These are phyloP conservation scores for Quillaja saponaria DNA, from an alignment of 306 rosid genomes.

Conservation along the genomic window DNA sequence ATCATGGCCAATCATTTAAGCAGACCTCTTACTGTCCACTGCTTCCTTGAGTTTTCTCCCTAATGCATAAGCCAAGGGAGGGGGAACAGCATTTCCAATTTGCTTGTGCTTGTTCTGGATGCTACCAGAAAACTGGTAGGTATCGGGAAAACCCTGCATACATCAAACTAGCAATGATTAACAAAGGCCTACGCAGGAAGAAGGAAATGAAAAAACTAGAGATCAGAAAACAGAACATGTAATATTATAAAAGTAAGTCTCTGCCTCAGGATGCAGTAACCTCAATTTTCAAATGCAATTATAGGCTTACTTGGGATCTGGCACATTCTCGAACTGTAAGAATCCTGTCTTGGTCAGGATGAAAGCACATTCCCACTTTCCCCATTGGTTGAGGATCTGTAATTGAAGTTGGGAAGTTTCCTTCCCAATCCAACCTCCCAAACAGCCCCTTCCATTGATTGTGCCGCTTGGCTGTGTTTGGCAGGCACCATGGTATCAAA, in stretches of 20 bases:
- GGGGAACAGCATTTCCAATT: constrained; percentile 98
- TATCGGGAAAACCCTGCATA: constrained; percentile 84
- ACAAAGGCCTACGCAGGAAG: neutral
- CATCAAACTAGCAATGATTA: neutral
- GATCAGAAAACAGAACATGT: no score
- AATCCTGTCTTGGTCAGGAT: constrained; percentile 92
- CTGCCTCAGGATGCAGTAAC: no score
- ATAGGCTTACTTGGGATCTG: constrained; percentile 79
- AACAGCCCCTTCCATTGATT: constrained; percentile 97
- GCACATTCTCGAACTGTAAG: constrained; percentile 96
- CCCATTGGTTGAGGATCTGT: constrained; percentile 99
- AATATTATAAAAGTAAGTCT: no score
- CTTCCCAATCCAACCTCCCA: constrained; percentile 96
- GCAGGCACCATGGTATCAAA: constrained; percentile 97
- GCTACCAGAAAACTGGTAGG: constrained; percentile 69
- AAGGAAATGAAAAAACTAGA: neutral
- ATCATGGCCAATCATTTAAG: no score
- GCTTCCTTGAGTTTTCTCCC: constrained; percentile 86
- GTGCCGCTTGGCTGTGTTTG: constrained; percentile 95
- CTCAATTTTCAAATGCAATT: no score
- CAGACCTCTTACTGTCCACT: constrained; percentile 41
- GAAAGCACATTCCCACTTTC: constrained; percentile 99
- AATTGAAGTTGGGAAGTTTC: constrained; percentile 92
- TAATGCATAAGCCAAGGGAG: constrained; percentile 80
- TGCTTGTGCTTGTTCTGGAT: constrained; percentile 86